These are phyloP conservation scores for Parachaetomium inaequale DNA, from an alignment of 495 filamentous ascomycete genomes.

Conservation along the genomic window DNA sequence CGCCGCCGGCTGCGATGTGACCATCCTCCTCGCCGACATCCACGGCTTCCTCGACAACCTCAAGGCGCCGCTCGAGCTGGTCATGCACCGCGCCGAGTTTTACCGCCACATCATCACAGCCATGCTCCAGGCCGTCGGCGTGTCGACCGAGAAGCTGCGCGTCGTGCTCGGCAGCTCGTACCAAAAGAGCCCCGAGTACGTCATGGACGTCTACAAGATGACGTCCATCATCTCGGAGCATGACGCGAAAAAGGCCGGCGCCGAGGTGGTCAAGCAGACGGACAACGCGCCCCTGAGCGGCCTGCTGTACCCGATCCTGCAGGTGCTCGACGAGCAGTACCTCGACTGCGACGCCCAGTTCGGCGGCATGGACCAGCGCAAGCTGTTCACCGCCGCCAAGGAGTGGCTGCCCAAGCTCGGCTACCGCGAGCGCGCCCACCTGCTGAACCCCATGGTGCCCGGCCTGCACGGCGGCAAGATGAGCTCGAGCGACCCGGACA, in stretches of 20 bases:
- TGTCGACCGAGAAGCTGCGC: conserved; percentile 70
- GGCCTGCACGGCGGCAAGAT: conserved; percentile 82
- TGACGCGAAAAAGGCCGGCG: conserved; percentile 81
- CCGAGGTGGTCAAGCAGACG: conserved; percentile 90
- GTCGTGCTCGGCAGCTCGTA: conserved; percentile 85
- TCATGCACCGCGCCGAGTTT: conserved; percentile 70
- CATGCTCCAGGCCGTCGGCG: conserved; percentile 65
- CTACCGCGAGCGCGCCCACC: conserved; percentile 72
- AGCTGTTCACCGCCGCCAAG: conserved; percentile 79
- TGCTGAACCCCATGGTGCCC: conserved; percentile 89
- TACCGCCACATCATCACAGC: conserved; percentile 64
- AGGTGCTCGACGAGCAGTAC: conserved; percentile 89
- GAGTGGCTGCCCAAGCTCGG: conserved; percentile 70
- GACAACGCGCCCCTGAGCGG: conserved; percentile 70
- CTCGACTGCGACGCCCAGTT: conserved; percentile 79
- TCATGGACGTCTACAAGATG: conserved; percentile 69
- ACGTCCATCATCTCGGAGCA: conserved; percentile 54
- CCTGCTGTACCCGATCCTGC: conserved; percentile 83
- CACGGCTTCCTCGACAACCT: conserved; percentile 79
- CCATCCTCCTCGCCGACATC: conserved; percentile 76
- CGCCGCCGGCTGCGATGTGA: conserved; percentile 75
- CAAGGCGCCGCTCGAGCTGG: conserved; percentile 85
- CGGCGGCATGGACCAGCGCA: conserved; percentile 81
- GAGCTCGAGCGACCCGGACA: conserved; percentile 60
- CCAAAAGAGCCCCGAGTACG: conserved; percentile 66